A percentile compares a stretch with the other conserved stretches of the same genome.
These are phyloP conservation scores for Prunus kanzakura DNA, from an alignment of 306 rosid genomes.

Conservation along the genomic window DNA sequence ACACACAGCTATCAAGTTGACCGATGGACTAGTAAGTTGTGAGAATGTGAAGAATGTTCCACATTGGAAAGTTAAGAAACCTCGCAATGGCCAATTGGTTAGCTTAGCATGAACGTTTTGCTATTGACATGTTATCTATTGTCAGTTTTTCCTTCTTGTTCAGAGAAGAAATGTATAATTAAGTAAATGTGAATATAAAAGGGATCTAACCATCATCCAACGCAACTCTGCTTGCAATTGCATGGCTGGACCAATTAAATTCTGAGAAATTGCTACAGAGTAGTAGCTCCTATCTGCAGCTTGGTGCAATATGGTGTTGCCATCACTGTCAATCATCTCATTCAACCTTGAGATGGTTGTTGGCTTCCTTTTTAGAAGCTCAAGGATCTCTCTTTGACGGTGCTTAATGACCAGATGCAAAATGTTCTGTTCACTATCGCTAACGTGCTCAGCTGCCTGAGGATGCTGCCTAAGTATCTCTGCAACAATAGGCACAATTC, in stretches of 20 bases:
- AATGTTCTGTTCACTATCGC: neutral
- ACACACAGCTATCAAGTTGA: neutral
- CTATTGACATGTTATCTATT: constrained; percentile 19
- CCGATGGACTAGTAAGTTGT: neutral
- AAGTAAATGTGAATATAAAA: neutral
- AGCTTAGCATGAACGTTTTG: neutral
- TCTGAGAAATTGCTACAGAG: neutral
- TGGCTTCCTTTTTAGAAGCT: neutral
- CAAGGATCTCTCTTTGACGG: constrained; percentile 2
- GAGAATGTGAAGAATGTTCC: neutral
- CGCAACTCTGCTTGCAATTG: neutral
- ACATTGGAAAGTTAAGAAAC: no score
- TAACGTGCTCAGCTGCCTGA: constrained; percentile 9
- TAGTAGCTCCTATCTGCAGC: neutral
- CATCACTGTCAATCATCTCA: neutral
- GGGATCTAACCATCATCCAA: neutral
- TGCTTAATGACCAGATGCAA: constrained; percentile 20
- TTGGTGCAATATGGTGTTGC: constrained; percentile 11
- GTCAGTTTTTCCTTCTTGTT: no score
- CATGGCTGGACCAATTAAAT: constrained; percentile 2
- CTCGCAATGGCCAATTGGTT: neutral
- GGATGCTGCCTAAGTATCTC: constrained; percentile 14
- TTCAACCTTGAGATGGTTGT: neutral
- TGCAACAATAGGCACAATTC: constrained; percentile 7
- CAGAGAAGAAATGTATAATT: no score